Base-by-base conservation (phyloP, 345 rosid species). In the Eucalyptus polyanthemos region DNA sequence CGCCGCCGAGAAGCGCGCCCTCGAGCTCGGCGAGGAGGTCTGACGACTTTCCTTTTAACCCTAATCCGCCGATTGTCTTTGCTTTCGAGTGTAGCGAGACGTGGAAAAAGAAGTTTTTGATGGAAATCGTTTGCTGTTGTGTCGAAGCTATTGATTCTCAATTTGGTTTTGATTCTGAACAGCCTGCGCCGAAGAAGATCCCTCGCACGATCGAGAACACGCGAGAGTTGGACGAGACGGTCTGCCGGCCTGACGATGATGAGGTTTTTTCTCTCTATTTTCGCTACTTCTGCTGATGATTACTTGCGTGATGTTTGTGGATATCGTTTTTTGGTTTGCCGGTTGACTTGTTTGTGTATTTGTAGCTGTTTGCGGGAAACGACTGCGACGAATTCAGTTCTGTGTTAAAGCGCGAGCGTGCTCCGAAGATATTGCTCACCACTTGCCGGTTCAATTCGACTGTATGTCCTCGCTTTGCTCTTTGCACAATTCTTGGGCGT, bases 21-120 rank as follows among this genome's bases (percentile, higher is more conserved):
- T 97, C 22, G 98, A 96, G 92, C 99, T 98, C 80, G 99, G 99
- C 25, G 97, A 97, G 87, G 99, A 98, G 98, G 99, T 97, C 19
- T 15, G 62, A 37, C 13, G 16, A 60, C 69, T 22, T 54, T 11
- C 51, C 37, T 31, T 88, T 56, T 11, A 44, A 44, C 40, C 21
- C 85, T 29, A 50, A n/a, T 54, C 37, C 83, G 27, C 44, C 67
- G 44, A 15, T 88, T 50, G 8, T 56, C 50, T 88, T 51, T 51
- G 50, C 80, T 58, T 87, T 42, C 69, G 19, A 27, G 49, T 54
- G 15, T 51, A 72, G 44, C 81, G 40, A 67, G 40, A 31, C 25
- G 22, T 67, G 58, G 34, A 37, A 65, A 47, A n/a, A 40, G 15
- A 24, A 50, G 5, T 53, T 8, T 89, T 69, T 17, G 25, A 72